A percentile compares a stretch with the other conserved stretches of the same genome.
phyloP scores from a whole-genome alignment of 2,329 filamentous ascomycete genomes.

The Ophioceras dolichostomum region DNA sequence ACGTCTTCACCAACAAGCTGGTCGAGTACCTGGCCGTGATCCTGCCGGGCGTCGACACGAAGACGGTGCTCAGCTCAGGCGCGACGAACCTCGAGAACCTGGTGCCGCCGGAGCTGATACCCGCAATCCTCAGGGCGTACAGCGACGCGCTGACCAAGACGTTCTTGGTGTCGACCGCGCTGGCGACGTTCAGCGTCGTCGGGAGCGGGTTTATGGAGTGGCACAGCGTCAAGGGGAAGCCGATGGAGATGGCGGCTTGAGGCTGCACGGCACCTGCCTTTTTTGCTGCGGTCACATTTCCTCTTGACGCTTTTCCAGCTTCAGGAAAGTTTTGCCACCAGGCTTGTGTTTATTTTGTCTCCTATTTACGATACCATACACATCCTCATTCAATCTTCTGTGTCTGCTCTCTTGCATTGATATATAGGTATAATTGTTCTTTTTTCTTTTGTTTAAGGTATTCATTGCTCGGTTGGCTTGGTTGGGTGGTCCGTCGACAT shows the following conservation, averaged over 20 bases:
- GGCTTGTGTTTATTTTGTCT: too few species aligned
- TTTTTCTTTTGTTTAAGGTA: too few species aligned
- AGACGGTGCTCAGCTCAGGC: constrained; percentile 11
- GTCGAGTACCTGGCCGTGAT: constrained; percentile 13
- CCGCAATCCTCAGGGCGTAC: constrained; percentile 17
- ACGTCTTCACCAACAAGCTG: constrained; percentile 28
- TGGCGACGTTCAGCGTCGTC: constrained; percentile 22
- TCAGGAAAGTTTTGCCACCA: too few species aligned
- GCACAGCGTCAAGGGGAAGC: constrained; percentile 28
- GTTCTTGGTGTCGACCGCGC: constrained; percentile 19
- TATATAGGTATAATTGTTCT: too few species aligned
- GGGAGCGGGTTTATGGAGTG: constrained; percentile 24
- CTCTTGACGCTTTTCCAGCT: too few species aligned
- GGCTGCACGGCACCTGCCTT: too few species aligned
- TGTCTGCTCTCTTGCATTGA: too few species aligned
- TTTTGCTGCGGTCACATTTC: too few species aligned
- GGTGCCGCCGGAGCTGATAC: constrained; percentile 7
- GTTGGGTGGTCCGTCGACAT: too few species aligned
- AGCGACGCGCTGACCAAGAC: constrained; percentile 17
- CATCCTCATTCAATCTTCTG: too few species aligned
- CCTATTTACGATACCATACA: too few species aligned
- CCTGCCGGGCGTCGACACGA: constrained; percentile 13
- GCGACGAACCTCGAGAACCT: constrained; percentile 10
- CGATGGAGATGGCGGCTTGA: constrained; percentile 5
- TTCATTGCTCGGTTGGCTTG: too few species aligned